These are phyloP conservation scores for Coffea eugenioides DNA, from an alignment of 257 asterid species.

Conservation along the genomic window DNA sequence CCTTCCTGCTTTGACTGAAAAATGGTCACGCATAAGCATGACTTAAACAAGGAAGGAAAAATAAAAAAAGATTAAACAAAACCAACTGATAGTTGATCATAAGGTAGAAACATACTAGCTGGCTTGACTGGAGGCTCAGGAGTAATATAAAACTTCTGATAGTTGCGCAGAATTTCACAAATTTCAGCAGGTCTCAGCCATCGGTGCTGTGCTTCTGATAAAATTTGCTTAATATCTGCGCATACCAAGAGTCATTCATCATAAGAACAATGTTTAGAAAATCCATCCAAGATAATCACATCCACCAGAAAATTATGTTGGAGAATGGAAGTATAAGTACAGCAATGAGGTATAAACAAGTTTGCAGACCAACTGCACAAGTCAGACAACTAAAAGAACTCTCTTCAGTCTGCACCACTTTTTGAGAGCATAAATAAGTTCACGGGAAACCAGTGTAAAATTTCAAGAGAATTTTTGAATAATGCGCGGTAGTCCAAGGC, in stretches of 20 bases:
- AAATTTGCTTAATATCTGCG: conserved; percentile 81
- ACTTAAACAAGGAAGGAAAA: not conserved
- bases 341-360: no score
- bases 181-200: conserved; percentile 98
- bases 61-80: not conserved
- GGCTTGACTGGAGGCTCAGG: conserved; percentile 88
- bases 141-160: conserved; percentile 61
- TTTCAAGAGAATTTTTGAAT: not conserved
- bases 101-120: conserved; percentile 62
- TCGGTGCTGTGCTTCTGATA: conserved; percentile 73
- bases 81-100: not conserved
- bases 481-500: not conserved
- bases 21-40: not conserved
- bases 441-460: not conserved
- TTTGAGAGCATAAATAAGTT: not conserved
- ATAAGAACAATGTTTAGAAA: not conserved
- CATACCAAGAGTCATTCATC: conserved; percentile 21
- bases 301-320: conserved; percentile 10
- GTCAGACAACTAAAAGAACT: not conserved
- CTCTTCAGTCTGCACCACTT: not conserved
- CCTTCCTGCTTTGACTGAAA: not conserved
- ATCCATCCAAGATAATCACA: not conserved
- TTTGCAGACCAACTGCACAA: not conserved
- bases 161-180: conserved; percentile 76
- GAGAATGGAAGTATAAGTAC: not conserved